These are phyloP conservation scores for Rhodomyrtus tomentosa DNA, from an alignment of 345 rosid genomes.

Conservation along the genomic window DNA sequence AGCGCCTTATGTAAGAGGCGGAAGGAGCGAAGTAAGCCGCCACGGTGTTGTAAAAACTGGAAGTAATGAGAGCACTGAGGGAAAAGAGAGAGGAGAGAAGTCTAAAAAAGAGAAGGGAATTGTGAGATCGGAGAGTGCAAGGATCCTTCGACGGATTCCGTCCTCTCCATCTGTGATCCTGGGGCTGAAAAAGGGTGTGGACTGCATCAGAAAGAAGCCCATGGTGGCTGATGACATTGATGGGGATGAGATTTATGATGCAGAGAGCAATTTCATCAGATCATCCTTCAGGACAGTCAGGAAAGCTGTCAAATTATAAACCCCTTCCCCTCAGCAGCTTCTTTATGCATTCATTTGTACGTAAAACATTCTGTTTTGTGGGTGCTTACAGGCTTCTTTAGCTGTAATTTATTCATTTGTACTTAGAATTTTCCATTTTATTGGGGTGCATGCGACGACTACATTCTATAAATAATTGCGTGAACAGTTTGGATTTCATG, in stretches of 20 bases:
- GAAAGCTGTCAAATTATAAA: slow-evolving; percentile 49
- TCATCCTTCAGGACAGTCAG: slow-evolving; percentile 67
- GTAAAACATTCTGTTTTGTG: neutral
- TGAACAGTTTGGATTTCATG: neutral
- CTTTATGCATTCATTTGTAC: neutral
- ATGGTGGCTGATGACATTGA: slow-evolving; percentile 47
- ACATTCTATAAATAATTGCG: slow-evolving; percentile 12
- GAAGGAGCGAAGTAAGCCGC: neutral
- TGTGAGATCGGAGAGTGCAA: slow-evolving; percentile 72
- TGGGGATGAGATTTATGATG: slow-evolving; percentile 18
- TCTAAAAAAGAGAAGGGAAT: slow-evolving; percentile 31
- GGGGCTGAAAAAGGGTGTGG: slow-evolving; percentile 74
- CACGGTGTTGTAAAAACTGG: neutral
- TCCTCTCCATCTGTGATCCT: slow-evolving; percentile 83
- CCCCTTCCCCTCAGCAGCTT: neutral
- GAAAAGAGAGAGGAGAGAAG: slow-evolving; percentile 32
- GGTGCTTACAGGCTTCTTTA: neutral
- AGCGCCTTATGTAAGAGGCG: neutral
- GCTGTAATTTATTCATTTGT: neutral
- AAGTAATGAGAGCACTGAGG: slow-evolving; percentile 16
- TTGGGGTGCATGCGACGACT: neutral
- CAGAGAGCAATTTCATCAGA: slow-evolving; percentile 54
- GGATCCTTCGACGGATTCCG: slow-evolving; percentile 66
- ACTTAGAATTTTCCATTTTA: neutral
- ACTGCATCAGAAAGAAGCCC: slow-evolving; percentile 76